Percentiles rank a stretch among this genome's conserved stretches.
phyloP scores from a whole-genome alignment of 179 eudicot species.

The Corrigiola litoralis region DNA sequence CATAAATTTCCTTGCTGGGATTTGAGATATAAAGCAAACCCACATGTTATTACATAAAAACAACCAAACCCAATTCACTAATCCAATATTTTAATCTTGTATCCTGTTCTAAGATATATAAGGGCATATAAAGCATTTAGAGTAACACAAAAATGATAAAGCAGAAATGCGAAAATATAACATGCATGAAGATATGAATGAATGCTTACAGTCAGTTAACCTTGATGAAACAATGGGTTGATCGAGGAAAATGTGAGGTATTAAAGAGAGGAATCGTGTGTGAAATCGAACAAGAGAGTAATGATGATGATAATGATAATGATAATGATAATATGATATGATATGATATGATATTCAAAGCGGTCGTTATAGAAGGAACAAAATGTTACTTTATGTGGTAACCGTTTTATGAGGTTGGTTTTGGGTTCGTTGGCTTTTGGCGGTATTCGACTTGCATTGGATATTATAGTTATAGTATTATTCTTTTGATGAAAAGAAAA shows the following conservation, averaged over 20 bases:
- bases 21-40: too few species aligned
- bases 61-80: too few species aligned
- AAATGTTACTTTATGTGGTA: slow-evolving; percentile 7
- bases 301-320: background rate
- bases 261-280: background rate
- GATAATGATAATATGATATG: background rate
- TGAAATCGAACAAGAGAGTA: background rate
- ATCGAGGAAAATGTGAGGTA: background rate
- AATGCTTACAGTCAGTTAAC: slow-evolving; percentile 1
- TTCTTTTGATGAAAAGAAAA: too few species aligned
- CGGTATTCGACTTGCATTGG: background rate
- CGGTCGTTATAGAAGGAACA: background rate
- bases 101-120: too few species aligned
- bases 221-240: background rate
- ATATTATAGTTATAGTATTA: too few species aligned
- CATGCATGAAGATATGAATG: background rate
- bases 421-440: background rate
- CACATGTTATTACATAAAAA: too few species aligned
- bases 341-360: background rate
- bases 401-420: background rate
- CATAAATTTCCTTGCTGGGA: too few species aligned
- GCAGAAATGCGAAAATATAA: too few species aligned
- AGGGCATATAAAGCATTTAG: background rate
- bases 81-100: too few species aligned
- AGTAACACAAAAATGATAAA: background rate